Percentiles rank a stretch among this genome's conserved stretches.
phyloP scores from a whole-genome alignment of 305 asterid genomes.

The Rubia balearica region DNA sequence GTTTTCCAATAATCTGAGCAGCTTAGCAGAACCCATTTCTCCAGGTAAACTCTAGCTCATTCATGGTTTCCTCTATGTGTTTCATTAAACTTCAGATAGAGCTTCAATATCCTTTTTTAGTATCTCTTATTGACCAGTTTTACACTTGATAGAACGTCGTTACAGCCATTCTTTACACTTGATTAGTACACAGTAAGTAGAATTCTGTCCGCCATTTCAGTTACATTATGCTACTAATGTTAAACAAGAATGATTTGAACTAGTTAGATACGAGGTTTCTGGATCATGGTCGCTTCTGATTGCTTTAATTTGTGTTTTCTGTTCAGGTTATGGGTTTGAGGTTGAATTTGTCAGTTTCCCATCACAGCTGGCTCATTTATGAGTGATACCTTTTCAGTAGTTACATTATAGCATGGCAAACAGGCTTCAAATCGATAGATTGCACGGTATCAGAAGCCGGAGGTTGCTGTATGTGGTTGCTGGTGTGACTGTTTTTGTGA shows the following conservation, averaged over 20 bases:
- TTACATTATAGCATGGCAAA: constrained; percentile 19
- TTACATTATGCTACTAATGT: not conserved
- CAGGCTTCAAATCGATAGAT: constrained; percentile 20
- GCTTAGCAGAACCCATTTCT: not conserved
- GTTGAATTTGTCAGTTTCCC: not conserved
- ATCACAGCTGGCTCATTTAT: not conserved
- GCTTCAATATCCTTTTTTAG: not conserved
- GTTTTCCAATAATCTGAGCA: not conserved
- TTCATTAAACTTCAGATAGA: not conserved
- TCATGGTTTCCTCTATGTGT: not conserved
- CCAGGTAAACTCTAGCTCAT: not conserved
- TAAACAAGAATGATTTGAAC: not conserved
- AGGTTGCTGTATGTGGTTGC: constrained; percentile 25
- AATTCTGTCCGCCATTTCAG: not conserved
- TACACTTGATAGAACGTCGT: too few species aligned
- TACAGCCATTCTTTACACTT: not conserved
- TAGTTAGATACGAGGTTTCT: not conserved
- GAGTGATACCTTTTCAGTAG: not conserved
- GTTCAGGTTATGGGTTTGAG: not conserved
- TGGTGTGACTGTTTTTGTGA: constrained; percentile 22
- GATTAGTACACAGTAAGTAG: not conserved
- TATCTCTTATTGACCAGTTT: not conserved
- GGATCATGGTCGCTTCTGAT: constrained; percentile 8
- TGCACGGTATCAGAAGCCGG: constrained; percentile 14
- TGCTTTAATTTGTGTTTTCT: not conserved